Base-by-base conservation (phyloP, 1,284 basidiomycete species). In the Cystobasidium sp. region DNA sequence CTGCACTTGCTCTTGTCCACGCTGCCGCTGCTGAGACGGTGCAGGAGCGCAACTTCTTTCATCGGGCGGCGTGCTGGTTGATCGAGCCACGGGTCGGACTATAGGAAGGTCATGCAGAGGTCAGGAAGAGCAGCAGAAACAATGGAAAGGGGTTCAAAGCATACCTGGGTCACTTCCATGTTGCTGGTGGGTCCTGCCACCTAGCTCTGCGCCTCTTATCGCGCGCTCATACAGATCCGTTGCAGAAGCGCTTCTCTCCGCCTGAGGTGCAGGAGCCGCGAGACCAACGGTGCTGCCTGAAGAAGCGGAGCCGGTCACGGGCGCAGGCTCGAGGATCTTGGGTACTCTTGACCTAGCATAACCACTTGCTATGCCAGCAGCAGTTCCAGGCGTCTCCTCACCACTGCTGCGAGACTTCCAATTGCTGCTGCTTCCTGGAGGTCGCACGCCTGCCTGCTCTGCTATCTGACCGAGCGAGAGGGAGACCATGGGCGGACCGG, bases 211-310 rank as follows among this genome's bases (percentile, higher is more conserved):
- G 51, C 39, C 69, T 18, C 61, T 31, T 3, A 61, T 61, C 6
- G 69, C 69, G 24, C 49, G 10, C 22, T 62, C 58, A 37, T 71
- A 71, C 8, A 71, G 47, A 41, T 71, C 69, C 12, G 59, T 51
- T 6, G 69, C 69, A 41, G 69, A 71, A 53, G 69, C 69, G 37
- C 69, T 71, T 55, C 69, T 62, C 47, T 71, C 59, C 18, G 69
- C 69, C 12, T 55, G 41, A 52, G 47, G 10, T 22, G 44, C 46
- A 43, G 52, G 49, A 49, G 43, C 43, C 24, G 61, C 43, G 24
- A 63, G 61, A 8, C 51, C 64, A n/a, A 66, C 49, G 7, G 64
- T 66, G 39, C 51, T 53, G 16, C 24, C 24, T 6, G 64, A 66
- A 18, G 64, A 66, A 46, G 64, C 51, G 4, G 64, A 66, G 44